Percentiles rank a stretch among this genome's conserved stretches.
Evolutionary conservation across 148 eudicot species (phyloP).

Genomic region (Rhododendron henanense): DNA sequence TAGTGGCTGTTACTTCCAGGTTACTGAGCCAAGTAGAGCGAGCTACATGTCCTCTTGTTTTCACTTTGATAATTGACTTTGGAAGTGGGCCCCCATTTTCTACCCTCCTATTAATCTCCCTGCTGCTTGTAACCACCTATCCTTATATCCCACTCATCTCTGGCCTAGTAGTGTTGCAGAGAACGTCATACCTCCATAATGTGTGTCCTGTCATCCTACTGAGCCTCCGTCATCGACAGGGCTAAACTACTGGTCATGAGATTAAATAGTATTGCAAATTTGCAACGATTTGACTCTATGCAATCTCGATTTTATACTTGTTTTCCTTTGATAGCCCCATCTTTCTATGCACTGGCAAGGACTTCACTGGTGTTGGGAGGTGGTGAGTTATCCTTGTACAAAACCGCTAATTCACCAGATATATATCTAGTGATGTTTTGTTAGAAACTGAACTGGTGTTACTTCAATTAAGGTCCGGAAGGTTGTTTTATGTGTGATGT

Average conservation of each 20-base stretch:
- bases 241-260: not conserved
- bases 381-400: too few species aligned
- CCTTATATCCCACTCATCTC: not conserved
- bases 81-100: not conserved
- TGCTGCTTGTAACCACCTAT: not conserved
- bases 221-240: not conserved
- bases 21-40: not conserved
- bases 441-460: not conserved
- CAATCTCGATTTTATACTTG: not conserved
- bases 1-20: not conserved
- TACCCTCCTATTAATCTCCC: not conserved
- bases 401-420: too few species aligned
- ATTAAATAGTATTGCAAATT: not conserved
- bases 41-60: not conserved
- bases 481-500: not conserved
- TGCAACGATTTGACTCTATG: not conserved
- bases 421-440: not conserved
- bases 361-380: not conserved
- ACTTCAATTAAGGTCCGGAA: not conserved
- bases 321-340: not conserved
- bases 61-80: not conserved
- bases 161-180: not conserved
- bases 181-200: not conserved
- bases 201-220: not conserved
- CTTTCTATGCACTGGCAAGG: not conserved